These are phyloP conservation scores for Chrysophaeum taylorii DNA, from an alignment of 352 stramenopile genomes.

Conservation along the genomic window DNA sequence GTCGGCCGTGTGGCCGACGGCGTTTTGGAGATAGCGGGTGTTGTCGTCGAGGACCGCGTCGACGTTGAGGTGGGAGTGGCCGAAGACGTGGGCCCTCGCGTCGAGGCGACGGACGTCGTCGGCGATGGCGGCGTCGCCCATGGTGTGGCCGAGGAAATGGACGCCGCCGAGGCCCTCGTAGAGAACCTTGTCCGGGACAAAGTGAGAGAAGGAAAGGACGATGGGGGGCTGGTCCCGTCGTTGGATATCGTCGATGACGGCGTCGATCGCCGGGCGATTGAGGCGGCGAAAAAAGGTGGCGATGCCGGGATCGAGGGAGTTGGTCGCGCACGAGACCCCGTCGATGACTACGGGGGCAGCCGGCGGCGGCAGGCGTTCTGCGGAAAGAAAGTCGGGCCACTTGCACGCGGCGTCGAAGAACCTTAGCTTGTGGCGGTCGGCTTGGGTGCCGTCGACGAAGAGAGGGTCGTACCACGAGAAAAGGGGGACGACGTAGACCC, in stretches of 20 bases:
- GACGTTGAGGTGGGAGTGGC: conserved; percentile 6
- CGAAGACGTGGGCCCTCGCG: background rate
- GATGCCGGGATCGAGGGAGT: background rate
- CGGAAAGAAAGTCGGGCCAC: background rate
- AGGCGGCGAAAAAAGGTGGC: no score
- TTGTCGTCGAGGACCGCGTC: background rate
- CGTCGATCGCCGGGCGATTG: no score
- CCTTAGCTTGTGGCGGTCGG: no score
- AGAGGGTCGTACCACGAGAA: background rate
- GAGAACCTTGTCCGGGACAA: background rate
- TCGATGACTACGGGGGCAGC: background rate
- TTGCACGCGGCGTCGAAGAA: background rate
- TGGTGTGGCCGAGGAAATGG: background rate
- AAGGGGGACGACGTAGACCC: background rate
- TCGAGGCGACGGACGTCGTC: background rate
- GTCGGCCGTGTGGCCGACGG: background rate
- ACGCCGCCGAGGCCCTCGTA: background rate
- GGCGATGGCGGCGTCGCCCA: background rate
- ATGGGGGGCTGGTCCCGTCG: no score
- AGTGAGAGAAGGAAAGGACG: background rate
- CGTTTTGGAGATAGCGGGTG: conserved; percentile 1
- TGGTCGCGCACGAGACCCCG: background rate
- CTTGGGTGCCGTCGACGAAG: no score
- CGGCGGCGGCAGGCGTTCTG: background rate
- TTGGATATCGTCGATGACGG: no score